Conservation (phyloP, 495 filamentous ascomycete species). For the Monascus purpureus region DNA sequence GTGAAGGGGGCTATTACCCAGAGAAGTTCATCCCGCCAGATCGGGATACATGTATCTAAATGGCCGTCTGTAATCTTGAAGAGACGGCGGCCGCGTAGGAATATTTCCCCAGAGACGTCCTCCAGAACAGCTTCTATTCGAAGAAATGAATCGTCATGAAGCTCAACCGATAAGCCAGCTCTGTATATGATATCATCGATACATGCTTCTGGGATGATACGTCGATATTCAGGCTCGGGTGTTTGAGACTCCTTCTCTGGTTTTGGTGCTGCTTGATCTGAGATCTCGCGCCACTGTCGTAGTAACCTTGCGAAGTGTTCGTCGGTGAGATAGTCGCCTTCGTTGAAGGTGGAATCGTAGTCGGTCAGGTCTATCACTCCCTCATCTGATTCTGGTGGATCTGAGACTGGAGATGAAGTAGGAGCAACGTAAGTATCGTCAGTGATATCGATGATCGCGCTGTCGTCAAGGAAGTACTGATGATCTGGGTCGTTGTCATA, state of each 20-base stretch:
- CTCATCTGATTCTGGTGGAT: neutral
- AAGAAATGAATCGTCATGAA: slow-evolving; percentile 9
- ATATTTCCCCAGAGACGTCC: slow-evolving; percentile 2
- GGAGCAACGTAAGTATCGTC: neutral
- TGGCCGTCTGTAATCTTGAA: slow-evolving; percentile 4
- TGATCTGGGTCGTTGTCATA: slow-evolving; percentile 8
- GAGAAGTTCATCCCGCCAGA: slow-evolving; percentile 10
- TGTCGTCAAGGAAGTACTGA: slow-evolving; percentile 1
- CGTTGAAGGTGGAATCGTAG: slow-evolving; percentile 3
- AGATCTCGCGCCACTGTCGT: slow-evolving; percentile 1
- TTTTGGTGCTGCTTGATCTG: neutral
- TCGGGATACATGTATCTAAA: slow-evolving; percentile 8
- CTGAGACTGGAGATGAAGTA: neutral
- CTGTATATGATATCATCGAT: slow-evolving; percentile 10
- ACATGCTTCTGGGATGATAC: slow-evolving; percentile 16
- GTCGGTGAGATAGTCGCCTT: slow-evolving; percentile 13
- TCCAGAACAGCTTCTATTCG: slow-evolving; percentile 7
- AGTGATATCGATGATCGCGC: slow-evolving; percentile 4
- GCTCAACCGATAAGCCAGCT: slow-evolving; percentile 10
- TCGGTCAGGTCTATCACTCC: too few relatives aligned
- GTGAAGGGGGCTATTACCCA: slow-evolving; percentile 11
- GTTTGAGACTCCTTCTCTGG: neutral
- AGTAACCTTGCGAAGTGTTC: slow-evolving; percentile 8
- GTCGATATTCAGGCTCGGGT: slow-evolving; percentile 1
- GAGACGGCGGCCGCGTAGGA: slow-evolving; percentile 10